Base-by-base conservation (phyloP, 2,329 filamentous ascomycete species). In the Colletotrichum coccodes region DNA sequence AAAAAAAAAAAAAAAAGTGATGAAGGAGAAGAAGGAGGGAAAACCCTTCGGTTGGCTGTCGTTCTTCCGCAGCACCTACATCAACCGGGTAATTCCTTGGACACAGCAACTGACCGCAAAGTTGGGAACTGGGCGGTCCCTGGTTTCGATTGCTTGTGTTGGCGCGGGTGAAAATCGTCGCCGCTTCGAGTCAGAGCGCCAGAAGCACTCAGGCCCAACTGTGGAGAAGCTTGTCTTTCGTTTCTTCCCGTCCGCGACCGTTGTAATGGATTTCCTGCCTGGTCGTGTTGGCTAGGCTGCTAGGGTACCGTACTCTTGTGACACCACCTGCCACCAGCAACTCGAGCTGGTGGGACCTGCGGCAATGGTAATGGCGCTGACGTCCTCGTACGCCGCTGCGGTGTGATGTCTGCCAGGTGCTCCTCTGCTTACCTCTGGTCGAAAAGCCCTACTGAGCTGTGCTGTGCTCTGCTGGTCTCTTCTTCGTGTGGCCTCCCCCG, bases 141-240 rank as follows among this genome's bases (percentile, higher is more conserved):
- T 54, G 62, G 42, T 36, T 56, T 16, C 34, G 56, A 54, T 42
- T 32, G 53, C 46, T 60, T 65, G 62, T 50, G 36, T 56, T 65
- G 59, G 63, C 60, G 60, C 70, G 28, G 63, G 60, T 58, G 70
- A 56, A 62, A 68, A 71, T 71, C 68, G 61, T 26, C 53, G 54
- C 57, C 47, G 36, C 50, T 68, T 61, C 63, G 63, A 63, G 70
- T 68, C 68, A 63, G 60, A 65, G 68, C 68, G 60, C 61, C 58
- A 71, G 66, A 79, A 78, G 77, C 78, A 79, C 73, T 75, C 76
- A 77, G 71, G 77, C 77, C 77, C 74, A 79, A 79, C 72, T 79
- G 78, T 79, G 77, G 77, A 77, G 73, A 70, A 70, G 67, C 64
- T 68, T 67, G 67, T 68, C 64, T 57, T 54, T 70, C 67, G 67